Conservation (phyloP, 2,329 filamentous ascomycete genomes). For the Neofusicoccum cordaticola region DNA sequence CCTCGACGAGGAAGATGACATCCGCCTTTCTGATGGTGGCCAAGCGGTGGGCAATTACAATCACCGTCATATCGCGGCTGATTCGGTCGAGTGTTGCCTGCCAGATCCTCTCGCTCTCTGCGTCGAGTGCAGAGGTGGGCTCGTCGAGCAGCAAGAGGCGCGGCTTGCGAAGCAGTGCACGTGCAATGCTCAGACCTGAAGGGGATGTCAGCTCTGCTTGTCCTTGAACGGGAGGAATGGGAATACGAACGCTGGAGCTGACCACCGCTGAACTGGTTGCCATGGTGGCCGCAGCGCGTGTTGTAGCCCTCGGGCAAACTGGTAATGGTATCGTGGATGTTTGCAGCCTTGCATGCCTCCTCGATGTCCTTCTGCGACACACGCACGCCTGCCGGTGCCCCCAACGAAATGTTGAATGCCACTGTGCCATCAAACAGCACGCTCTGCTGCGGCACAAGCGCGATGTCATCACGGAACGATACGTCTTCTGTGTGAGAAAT, state of each 20-base stretch:
- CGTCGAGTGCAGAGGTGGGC: slow-evolving; percentile 42
- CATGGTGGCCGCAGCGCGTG: slow-evolving; percentile 47
- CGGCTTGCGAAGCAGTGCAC: slow-evolving; percentile 42
- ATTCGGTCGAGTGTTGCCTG: slow-evolving; percentile 38
- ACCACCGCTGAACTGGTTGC: slow-evolving; percentile 41
- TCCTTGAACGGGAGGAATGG: too few relatives aligned
- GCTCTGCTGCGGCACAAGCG: slow-evolving; percentile 48
- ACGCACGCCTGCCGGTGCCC: slow-evolving; percentile 53
- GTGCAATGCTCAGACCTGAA: slow-evolving; percentile 36
- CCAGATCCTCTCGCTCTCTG: slow-evolving; percentile 41
- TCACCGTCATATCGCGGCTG: slow-evolving; percentile 38
- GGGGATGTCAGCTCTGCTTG: not conserved
- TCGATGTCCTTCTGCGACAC: slow-evolving; percentile 61
- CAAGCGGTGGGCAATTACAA: slow-evolving; percentile 46
- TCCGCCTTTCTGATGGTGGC: slow-evolving; percentile 42
- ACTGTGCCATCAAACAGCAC: slow-evolving; percentile 50
- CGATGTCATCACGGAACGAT: slow-evolving; percentile 30
- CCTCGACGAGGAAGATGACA: slow-evolving; percentile 44
- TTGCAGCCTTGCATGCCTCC: slow-evolving; percentile 64
- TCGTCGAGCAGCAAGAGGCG: slow-evolving; percentile 42
- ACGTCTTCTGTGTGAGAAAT: slow-evolving; percentile 24
- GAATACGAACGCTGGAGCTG: slow-evolving; percentile 34
- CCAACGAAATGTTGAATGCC: slow-evolving; percentile 45
- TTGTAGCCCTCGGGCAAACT: slow-evolving; percentile 64
- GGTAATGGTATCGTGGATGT: slow-evolving; percentile 67